Conservation (phyloP, 2,329 filamentous ascomycete species). For the Alternaria sp. region DNA sequence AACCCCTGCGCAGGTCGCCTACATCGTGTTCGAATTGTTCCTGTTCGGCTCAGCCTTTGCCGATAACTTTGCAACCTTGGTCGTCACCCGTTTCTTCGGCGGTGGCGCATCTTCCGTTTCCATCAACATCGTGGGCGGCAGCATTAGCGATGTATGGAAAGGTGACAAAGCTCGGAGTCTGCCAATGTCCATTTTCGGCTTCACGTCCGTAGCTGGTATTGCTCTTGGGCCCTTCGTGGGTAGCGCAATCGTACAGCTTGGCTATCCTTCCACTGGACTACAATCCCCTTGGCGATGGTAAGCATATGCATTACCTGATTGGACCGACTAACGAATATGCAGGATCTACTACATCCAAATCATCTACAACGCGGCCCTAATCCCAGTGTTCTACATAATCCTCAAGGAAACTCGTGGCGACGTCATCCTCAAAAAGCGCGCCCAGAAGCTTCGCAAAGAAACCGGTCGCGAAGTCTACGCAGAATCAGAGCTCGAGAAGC, state of each 20-base stretch:
- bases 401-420: slow-evolving; percentile 52
- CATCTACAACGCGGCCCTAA: slow-evolving; percentile 51
- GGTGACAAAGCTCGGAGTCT: slow-evolving; percentile 50
- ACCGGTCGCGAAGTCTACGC: slow-evolving; percentile 43
- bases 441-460: slow-evolving; percentile 47
- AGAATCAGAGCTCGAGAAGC: slow-evolving; percentile 33
- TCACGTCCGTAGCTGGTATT: slow-evolving; percentile 53
- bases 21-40: slow-evolving; percentile 51
- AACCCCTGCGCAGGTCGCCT: slow-evolving; percentile 31
- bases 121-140: slow-evolving; percentile 48
- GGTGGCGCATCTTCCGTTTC: slow-evolving; percentile 53
- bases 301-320: neutral
- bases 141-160: slow-evolving; percentile 44
- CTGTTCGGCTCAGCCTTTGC: slow-evolving; percentile 53
- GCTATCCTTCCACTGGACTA: slow-evolving; percentile 29
- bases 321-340: neutral
- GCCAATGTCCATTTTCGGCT: slow-evolving; percentile 55
- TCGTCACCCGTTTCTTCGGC: slow-evolving; percentile 53
- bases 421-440: slow-evolving; percentile 51
- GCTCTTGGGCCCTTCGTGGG: slow-evolving; percentile 54
- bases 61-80: slow-evolving; percentile 53
- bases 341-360: slow-evolving; percentile 56
- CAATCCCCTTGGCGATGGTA: slow-evolving; percentile 49
- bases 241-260: slow-evolving; percentile 48
- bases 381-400: slow-evolving; percentile 52